A percentile compares a stretch with the other conserved stretches of the same genome.
These are phyloP conservation scores for Macaranga tanarius DNA, from an alignment of 441 rosid genomes.

Conservation along the genomic window DNA sequence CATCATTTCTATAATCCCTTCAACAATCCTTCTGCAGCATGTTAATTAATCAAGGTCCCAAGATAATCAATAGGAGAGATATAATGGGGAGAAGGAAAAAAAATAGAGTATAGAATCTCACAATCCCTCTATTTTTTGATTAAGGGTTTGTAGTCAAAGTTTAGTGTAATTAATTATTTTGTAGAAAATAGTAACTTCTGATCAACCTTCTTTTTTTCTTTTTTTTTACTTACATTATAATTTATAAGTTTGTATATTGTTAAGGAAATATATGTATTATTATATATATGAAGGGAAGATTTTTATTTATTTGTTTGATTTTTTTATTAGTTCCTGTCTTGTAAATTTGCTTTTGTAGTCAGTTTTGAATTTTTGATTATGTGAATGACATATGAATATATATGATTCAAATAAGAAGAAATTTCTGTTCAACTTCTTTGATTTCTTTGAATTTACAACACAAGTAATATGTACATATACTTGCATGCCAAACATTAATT, in stretches of 20 bases:
- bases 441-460: too few species aligned
- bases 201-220: constrained; percentile 13
- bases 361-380: neutral
- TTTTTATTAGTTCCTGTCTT: neutral
- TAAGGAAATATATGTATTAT: constrained; percentile 17
- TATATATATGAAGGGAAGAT: constrained; percentile 30
- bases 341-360: neutral
- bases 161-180: constrained; percentile 53
- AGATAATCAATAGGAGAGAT: neutral
- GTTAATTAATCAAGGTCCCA: constrained; percentile 33
- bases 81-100: constrained; percentile 5
- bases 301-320: constrained; percentile 15
- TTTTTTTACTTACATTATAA: neutral
- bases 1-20: constrained; percentile 69
- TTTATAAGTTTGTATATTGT: constrained; percentile 35
- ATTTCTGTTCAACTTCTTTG: neutral
- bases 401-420: neutral
- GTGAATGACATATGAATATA: neutral
- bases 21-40: constrained; percentile 83
- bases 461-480: too few species aligned
- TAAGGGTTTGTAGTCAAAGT: constrained; percentile 51
- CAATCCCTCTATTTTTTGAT: constrained; percentile 68
- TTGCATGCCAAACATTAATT: too few species aligned
- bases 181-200: constrained; percentile 38
- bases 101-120: constrained; percentile 12